These are phyloP conservation scores for Colletotrichum godetiae DNA, from an alignment of 2,329 filamentous ascomycete genomes.

Conservation along the genomic window DNA sequence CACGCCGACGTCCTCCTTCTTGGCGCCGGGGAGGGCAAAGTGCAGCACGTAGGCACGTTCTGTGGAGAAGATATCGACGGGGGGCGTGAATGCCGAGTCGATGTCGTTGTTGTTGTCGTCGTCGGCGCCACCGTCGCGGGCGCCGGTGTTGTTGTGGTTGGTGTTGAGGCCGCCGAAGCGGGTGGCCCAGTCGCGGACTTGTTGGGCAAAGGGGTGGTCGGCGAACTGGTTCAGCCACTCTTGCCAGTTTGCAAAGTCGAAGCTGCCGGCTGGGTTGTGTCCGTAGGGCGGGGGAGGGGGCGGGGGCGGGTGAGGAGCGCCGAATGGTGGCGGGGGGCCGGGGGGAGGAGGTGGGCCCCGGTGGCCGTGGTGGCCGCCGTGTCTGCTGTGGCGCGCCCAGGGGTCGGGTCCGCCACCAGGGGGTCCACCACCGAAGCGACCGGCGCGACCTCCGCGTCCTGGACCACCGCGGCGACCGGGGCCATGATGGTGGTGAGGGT, in stretches of 20 bases:
- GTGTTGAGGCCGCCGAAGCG: conserved; percentile 18
- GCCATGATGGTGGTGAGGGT: conserved; percentile 31
- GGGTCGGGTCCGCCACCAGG: conserved; percentile 24
- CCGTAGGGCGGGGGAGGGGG: conserved; percentile 37
- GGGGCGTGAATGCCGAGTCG: conserved; percentile 66
- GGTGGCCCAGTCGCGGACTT: conserved; percentile 51
- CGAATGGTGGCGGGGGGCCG: conserved; percentile 41
- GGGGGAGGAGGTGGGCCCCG: conserved; percentile 37
- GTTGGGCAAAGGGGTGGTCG: conserved; percentile 55
- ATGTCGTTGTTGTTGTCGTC: conserved; percentile 37
- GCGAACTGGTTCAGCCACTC: conserved; percentile 50
- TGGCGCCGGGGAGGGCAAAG: conserved; percentile 80
- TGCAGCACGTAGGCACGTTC: conserved; percentile 75
- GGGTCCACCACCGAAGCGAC: conserved; percentile 16
- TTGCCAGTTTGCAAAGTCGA: conserved; percentile 51
- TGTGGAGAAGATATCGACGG: conserved; percentile 82
- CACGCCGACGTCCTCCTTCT: conserved; percentile 82
- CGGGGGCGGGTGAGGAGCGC: conserved; percentile 36
- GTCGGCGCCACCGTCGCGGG: conserved; percentile 24
- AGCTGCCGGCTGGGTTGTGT: conserved; percentile 38
- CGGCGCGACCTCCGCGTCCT: conserved; percentile 34
- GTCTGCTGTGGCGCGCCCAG: conserved; percentile 19
- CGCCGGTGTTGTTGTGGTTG: conserved; percentile 10
- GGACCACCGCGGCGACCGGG: conserved; percentile 38
- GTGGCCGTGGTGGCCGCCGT: conserved; percentile 26